Evolutionary conservation across 441 rosid genomes (phyloP).

Genomic region (Pelargonium australe): DNA sequence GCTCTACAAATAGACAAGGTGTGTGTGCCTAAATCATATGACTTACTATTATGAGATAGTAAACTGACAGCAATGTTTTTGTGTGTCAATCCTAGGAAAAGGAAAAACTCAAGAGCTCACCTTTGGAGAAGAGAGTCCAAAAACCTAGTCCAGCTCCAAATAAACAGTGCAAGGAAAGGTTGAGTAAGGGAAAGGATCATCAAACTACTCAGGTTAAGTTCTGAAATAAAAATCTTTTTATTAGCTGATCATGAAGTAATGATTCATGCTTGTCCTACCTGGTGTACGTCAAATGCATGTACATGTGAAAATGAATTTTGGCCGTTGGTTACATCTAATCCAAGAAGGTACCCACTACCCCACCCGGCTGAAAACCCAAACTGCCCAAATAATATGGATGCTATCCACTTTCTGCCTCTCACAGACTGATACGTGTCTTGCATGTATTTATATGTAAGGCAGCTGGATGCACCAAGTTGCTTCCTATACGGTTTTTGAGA

Average conservation of each 20-base stretch:
- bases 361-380: too few species aligned
- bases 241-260: background rate
- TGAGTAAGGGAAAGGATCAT: slow-evolving; percentile 23
- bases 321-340: too few species aligned
- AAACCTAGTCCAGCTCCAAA: slow-evolving; percentile 21
- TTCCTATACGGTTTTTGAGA: background rate
- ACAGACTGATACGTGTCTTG: too few species aligned
- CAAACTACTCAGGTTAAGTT: slow-evolving; percentile 37
- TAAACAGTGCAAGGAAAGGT: slow-evolving; percentile 20
- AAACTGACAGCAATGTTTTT: background rate
- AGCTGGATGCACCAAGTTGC: background rate
- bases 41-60: background rate
- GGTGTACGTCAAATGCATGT: too few species aligned
- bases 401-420: too few species aligned
- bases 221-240: background rate
- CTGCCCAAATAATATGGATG: too few species aligned
- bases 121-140: slow-evolving; percentile 19
- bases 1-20: slow-evolving; percentile 51
- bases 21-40: background rate
- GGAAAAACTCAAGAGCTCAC: slow-evolving; percentile 29
- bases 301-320: too few species aligned
- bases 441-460: too few species aligned
- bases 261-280: too few species aligned
- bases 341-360: too few species aligned
- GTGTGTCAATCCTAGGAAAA: slow-evolving; percentile 30